Evolutionary conservation across 805 yeast species (phyloP).

Genomic region (Ogataea allantospora): DNA sequence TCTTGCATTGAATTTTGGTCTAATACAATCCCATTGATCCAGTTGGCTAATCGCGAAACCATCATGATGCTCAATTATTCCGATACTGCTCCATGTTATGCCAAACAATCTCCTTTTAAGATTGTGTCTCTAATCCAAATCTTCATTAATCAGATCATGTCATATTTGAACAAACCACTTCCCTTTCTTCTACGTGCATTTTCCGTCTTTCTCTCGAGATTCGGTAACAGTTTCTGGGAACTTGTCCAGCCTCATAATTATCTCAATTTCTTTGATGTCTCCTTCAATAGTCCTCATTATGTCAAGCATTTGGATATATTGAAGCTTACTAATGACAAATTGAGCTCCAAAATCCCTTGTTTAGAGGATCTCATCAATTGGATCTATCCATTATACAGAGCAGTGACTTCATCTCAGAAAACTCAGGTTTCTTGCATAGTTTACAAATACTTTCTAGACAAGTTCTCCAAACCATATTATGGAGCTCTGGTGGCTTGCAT

Average conservation of each 20-base stretch:
- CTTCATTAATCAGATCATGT: constrained; percentile 51
- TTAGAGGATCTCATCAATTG: constrained; percentile 52
- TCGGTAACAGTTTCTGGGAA: constrained; percentile 53
- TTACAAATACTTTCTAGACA: constrained; percentile 46
- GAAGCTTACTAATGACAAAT: constrained; percentile 6
- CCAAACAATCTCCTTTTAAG: constrained; percentile 27
- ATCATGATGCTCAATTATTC: constrained; percentile 34
- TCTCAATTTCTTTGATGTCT: constrained; percentile 57
- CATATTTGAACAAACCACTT: constrained; percentile 47
- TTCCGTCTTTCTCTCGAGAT: constrained; percentile 40
- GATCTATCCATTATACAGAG: constrained; percentile 42
- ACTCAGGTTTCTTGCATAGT: constrained; percentile 53
- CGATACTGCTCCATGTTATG: constrained; percentile 23
- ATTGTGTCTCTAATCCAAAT: constrained; percentile 39
- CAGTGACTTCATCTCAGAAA: constrained; percentile 47
- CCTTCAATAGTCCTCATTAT: constrained; percentile 54
- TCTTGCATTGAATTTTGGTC: constrained; percentile 50
- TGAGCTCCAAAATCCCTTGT: constrained; percentile 17
- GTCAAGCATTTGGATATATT: constrained; percentile 34
- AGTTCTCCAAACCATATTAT: constrained; percentile 20
- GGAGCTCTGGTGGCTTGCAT: constrained; percentile 27
- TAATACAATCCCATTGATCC: constrained; percentile 36
- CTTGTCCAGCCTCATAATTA: constrained; percentile 49
- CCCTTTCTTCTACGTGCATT: constrained; percentile 58
- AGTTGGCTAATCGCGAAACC: constrained; percentile 34